phyloP scores from a whole-genome alignment of 1,284 basidiomycete species.

The Ganoderma leucocontextum region DNA sequence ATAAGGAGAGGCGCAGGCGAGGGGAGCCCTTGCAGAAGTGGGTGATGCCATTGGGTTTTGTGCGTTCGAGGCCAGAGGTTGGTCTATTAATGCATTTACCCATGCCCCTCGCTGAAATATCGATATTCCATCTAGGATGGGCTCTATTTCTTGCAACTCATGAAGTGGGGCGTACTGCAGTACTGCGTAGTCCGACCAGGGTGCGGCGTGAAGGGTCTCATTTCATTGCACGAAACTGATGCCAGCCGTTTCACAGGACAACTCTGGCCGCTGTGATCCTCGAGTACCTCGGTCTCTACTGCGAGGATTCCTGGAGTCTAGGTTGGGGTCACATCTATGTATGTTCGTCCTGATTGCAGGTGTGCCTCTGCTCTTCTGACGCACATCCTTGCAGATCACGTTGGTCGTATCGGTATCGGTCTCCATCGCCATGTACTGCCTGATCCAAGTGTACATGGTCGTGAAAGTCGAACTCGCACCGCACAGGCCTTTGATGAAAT shows the following conservation, averaged over 20 bases:
- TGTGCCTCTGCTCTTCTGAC: neutral
- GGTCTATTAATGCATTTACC: conserved; percentile 20
- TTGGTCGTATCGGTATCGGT: conserved; percentile 76
- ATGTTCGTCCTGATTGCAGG: conserved; percentile 29
- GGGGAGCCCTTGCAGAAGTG: conserved; percentile 64
- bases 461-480: conserved; percentile 64
- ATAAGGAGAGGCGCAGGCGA: conserved; percentile 50
- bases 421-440: conserved; percentile 82
- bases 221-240: neutral
- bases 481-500: conserved; percentile 72
- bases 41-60: conserved; percentile 74
- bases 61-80: conserved; percentile 70
- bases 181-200: conserved; percentile 73
- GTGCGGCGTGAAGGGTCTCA: conserved; percentile 45
- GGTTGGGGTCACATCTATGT: conserved; percentile 79
- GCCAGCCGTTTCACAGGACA: conserved; percentile 48
- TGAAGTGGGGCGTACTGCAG: conserved; percentile 86
- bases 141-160: conserved; percentile 76
- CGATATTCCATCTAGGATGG: conserved; percentile 54
- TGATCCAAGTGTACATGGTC: conserved; percentile 78
- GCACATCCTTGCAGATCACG: conserved; percentile 53
- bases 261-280: conserved; percentile 72
- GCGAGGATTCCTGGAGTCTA: conserved; percentile 74
- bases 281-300: conserved; percentile 74
- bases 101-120: neutral